Base-by-base conservation (phyloP, 139 green algal species). In the Spirogloea muscicola region DNA sequence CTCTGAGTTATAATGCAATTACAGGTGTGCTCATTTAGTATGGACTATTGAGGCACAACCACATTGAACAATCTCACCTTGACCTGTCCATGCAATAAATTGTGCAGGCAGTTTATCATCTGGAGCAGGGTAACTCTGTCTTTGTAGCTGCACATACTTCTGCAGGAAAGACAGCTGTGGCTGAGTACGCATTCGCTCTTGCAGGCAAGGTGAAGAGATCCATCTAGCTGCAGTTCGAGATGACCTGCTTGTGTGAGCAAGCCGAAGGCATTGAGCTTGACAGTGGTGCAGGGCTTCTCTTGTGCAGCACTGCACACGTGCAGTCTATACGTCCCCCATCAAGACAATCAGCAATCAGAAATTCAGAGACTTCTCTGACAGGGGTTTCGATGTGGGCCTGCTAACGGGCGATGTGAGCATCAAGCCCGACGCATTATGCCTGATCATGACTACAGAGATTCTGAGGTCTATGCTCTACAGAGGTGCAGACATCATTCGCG, bases 271-370 rank as follows among this genome's bases (percentile, higher is more conserved):
- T n/a, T n/a, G n/a, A n/a, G n/a, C n/a, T n/a, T n/a, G n/a, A n/a
- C n/a, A n/a, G n/a, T n/a, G n/a, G n/a, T n/a, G n/a, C n/a, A n/a
- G n/a, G n/a, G n/a, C n/a, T n/a, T n/a, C n/a, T n/a, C n/a, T n/a
- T n/a, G n/a, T n/a, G 18, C 76, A 84, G 74, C 82, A 83, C 58
- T 83, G 72, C 62, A 83, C 78, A 25, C 79, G 90, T 2, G 88
- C 90, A 6, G 84, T 97, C n/a, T 97, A 96, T 86, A 97, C 92
- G 43, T 91, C 87, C 0, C 94, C 94, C 71, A 97, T 98, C 84
- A 98, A 98, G 84, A 96, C 94, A 72, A 98, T 98, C 84, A 91
- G 78, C 74, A 98, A 98, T 83, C 94, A 98, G 76, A 98, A 98
- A 85, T 98, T 96, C 83, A 65, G 94, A 0, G 94, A 98, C 83